These are phyloP conservation scores for Aureobasidium sp. DNA, from an alignment of 2,329 filamentous ascomycete species.

Conservation along the genomic window DNA sequence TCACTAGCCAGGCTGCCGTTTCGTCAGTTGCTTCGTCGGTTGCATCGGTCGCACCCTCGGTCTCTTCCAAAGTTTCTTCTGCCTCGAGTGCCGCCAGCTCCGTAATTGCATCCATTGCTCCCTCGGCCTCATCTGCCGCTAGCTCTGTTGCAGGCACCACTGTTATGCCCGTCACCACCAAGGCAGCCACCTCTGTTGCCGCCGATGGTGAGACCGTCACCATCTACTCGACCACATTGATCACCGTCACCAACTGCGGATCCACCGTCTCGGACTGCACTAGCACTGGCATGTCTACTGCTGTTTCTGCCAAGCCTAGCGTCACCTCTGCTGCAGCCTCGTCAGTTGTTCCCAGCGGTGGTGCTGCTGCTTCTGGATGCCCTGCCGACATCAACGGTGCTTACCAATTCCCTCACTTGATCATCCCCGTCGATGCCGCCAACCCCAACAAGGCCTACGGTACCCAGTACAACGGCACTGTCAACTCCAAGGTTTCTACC, in stretches of 20 bases:
- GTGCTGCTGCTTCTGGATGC: conserved; percentile 16
- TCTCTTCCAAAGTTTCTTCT: conserved; percentile 19
- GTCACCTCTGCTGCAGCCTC: conserved; percentile 12
- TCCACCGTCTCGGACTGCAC: conserved; percentile 14
- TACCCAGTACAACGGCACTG: conserved; percentile 49
- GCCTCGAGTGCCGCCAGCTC: conserved; percentile 2
- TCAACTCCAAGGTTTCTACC: conserved; percentile 47
- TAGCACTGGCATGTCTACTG: conserved; percentile 15
- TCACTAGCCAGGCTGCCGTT: conserved; percentile 2
- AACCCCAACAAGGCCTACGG: conserved; percentile 48
- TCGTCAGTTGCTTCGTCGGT: conserved; percentile 12
- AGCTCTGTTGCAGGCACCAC: background rate
- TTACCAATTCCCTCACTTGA: conserved; percentile 49
- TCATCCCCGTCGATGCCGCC: conserved; percentile 53
- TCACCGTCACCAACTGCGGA: conserved; percentile 21
- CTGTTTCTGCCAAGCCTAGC: conserved; percentile 4
- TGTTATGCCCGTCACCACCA: background rate
- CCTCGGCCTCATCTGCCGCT: conserved; percentile 15
- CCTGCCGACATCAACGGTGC: conserved; percentile 24
- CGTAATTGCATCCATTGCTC: background rate
- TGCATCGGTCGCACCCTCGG: conserved; percentile 17
- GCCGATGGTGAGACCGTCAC: conserved; percentile 13
- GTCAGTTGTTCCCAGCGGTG: background rate
- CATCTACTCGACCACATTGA: conserved; percentile 19
- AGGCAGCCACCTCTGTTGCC: conserved; percentile 14